Conservation (phyloP, 371 early-diverging fungal genomes). For the Mortierella sp. region DNA sequence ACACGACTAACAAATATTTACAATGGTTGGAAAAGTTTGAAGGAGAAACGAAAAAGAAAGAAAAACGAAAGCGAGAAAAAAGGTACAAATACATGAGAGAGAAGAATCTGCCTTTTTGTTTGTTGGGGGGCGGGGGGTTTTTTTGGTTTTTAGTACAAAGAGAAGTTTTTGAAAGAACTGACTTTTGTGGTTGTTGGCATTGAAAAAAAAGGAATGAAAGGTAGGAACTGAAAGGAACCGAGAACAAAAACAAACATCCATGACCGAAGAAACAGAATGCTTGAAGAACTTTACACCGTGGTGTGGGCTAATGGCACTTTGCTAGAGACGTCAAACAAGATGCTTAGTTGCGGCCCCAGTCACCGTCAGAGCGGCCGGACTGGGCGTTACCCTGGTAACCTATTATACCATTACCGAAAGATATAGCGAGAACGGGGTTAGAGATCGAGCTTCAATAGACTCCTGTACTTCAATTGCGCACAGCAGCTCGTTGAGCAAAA, state of each 20-base stretch:
- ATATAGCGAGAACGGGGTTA: not conserved
- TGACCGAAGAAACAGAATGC: not conserved
- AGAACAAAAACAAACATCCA: not conserved
- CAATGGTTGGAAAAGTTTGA: constrained; percentile 23
- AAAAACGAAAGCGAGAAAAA: constrained; percentile 13
- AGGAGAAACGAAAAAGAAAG: constrained; percentile 17
- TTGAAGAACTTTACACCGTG: not conserved
- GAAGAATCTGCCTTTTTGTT: constrained; percentile 21
- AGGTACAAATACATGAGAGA: constrained; percentile 29
- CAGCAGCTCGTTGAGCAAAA: no score
- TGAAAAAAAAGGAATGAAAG: not conserved
- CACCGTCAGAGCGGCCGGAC: constrained; percentile 46
- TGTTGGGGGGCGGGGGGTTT: not conserved
- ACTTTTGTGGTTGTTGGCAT: not conserved
- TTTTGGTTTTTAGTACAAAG: constrained; percentile 22
- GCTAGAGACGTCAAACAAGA: not conserved
- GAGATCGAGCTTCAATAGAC: not conserved
- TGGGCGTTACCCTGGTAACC: constrained; percentile 22
- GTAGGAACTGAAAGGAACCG: not conserved
- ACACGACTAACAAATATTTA: constrained; percentile 63
- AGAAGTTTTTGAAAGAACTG: constrained; percentile 6
- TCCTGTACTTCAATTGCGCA: not conserved
- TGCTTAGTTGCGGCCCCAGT: constrained; percentile 34
- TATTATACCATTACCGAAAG: not conserved
- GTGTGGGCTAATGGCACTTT: not conserved